Conservation (phyloP, 805 yeast species). For the Komagataella phaffii region DNA sequence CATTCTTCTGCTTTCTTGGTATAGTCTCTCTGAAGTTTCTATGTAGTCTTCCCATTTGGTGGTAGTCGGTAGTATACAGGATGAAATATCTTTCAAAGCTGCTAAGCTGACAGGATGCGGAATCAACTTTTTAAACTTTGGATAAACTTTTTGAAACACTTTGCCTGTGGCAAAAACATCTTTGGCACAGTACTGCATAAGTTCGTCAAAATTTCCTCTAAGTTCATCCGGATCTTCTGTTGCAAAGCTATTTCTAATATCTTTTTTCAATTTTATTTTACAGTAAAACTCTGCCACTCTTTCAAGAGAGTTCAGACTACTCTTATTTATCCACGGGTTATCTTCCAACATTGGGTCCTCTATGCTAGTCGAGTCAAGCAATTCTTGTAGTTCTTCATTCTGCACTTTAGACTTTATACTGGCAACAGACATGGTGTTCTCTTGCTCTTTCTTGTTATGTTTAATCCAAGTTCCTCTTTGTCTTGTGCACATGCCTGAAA, state of each 20-base stretch:
- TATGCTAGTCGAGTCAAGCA: conserved; percentile 15
- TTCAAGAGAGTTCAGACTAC: conserved; percentile 67
- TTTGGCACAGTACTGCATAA: conserved; percentile 71
- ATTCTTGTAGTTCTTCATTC: conserved; percentile 11
- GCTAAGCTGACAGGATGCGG: conserved; percentile 96
- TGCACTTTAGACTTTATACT: conserved; percentile 9
- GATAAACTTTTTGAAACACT: conserved; percentile 58
- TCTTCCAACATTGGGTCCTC: conserved; percentile 24
- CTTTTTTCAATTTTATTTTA: conserved; percentile 51
- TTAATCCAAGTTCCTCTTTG: conserved; percentile 73
- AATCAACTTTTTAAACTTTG: conserved; percentile 48
- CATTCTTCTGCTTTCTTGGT: conserved; percentile 38
- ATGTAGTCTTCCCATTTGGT: conserved; percentile 62
- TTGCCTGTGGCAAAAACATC: conserved; percentile 71
- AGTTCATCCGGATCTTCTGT: conserved; percentile 40
- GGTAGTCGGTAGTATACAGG: conserved; percentile 69
- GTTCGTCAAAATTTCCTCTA: conserved; percentile 37
- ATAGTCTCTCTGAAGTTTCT: conserved; percentile 51
- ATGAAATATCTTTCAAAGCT: conserved; percentile 63
- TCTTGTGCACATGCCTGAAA: conserved; percentile 83
- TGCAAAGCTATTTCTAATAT: conserved; percentile 50
- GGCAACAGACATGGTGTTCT: conserved; percentile 5
- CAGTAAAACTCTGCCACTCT: conserved; percentile 76
- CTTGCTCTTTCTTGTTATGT: conserved; percentile 26
- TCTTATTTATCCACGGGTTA: conserved; percentile 77